These are phyloP conservation scores for Zea luxurians DNA, from an alignment of 176 grass and related monocot species.

Conservation along the genomic window DNA sequence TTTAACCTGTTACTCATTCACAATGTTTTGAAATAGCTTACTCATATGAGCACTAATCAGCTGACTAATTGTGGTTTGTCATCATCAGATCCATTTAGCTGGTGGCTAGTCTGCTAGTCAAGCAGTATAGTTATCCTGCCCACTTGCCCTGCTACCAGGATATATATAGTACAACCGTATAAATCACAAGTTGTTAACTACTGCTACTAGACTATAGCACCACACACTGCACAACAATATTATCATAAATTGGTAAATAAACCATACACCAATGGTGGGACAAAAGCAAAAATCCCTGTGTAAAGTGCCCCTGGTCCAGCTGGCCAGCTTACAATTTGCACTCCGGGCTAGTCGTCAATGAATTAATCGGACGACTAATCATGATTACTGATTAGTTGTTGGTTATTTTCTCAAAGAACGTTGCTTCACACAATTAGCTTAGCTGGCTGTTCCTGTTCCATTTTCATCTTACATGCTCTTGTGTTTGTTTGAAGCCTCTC, in stretches of 20 bases:
- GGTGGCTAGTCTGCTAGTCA: not conserved
- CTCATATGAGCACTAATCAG: not conserved
- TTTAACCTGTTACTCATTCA: not conserved
- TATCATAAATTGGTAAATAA: not conserved
- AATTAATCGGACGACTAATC: not conserved
- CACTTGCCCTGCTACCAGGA: not conserved
- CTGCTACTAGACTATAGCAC: not conserved
- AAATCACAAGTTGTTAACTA: not conserved
- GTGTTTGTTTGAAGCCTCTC: constrained; percentile 27
- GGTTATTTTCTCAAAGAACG: not conserved
- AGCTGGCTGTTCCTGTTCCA: constrained; percentile 23
- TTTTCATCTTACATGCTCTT: constrained; percentile 14
- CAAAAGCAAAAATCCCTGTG: not conserved
- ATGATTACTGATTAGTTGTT: not conserved
- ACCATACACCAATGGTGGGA: not conserved
- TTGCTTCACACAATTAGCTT: constrained; percentile 28
- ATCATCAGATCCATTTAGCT: not conserved
- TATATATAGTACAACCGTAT: not conserved
- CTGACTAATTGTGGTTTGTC: not conserved
- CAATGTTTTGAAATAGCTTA: constrained; percentile 10
- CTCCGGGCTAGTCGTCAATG: not conserved
- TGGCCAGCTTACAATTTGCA: not conserved
- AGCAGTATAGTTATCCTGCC: not conserved
- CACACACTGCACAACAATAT: not conserved
- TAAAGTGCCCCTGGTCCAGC: not conserved